Percentiles rank a stretch among this genome's conserved stretches.
Conservation (phyloP, 2,329 filamentous ascomycete genomes). For the Xylariaceae sp. region DNA sequence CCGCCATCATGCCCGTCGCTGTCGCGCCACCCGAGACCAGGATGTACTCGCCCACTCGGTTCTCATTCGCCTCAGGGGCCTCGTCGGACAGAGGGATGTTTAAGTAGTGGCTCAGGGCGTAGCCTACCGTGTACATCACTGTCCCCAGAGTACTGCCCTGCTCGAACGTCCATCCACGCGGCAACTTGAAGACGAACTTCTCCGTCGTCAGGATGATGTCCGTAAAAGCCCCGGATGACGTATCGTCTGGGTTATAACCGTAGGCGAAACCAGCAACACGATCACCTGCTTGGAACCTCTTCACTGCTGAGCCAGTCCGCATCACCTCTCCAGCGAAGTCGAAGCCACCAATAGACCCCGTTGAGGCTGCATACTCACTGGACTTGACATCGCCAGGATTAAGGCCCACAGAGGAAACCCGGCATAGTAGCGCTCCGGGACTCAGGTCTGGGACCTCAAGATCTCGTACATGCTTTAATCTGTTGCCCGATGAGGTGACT, state of each 20-base stretch:
- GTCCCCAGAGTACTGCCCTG: not conserved
- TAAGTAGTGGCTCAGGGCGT: not conserved
- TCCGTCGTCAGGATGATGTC: conserved; percentile 2
- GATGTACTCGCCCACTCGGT: not conserved
- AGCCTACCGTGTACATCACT: conserved; percentile 2
- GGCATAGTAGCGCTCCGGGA: not conserved
- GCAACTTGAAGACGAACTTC: conserved; percentile 3
- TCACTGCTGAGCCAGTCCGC: conserved; percentile 2
- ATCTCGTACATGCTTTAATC: no score
- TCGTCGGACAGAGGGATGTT: not conserved
- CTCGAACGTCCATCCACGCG: not conserved
- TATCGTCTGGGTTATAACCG: not conserved
- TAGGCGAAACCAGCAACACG: conserved; percentile 1
- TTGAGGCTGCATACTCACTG: not conserved
- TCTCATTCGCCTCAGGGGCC: no score
- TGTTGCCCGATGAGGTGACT: no score
- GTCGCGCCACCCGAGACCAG: conserved; percentile 12
- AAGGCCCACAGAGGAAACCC: not conserved
- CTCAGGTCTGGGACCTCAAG: no score
- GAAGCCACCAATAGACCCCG: conserved; percentile 1
- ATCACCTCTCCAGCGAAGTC: conserved; percentile 5
- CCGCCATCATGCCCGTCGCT: conserved; percentile 8
- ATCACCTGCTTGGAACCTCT: conserved; percentile 3
- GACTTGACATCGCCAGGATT: conserved; percentile 5
- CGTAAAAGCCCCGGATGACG: conserved; percentile 3